Base-by-base conservation (phyloP, 495 filamentous ascomycete genomes). In the Aspergillus avenaceus region DNA sequence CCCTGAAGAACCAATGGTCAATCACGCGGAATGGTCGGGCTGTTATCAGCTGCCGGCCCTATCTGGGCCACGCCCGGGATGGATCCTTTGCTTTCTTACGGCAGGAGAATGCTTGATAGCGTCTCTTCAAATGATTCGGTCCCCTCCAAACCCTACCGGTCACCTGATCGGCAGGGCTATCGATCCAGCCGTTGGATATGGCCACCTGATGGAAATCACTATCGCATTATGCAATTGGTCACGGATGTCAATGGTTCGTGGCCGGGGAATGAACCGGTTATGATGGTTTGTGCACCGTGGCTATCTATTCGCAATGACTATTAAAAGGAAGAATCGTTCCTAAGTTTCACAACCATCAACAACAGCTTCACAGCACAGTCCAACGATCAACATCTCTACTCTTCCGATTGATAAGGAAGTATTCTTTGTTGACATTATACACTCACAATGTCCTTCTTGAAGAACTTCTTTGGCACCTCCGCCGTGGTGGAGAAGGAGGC, bases 391-490 rank as follows among this genome's bases (percentile, higher is more conserved):
- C 32, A 5, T 16, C n/a, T 36, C 3, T 36, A 36, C 13, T 36
- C 4, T 14, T 36, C 32, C 18, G 6, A 8, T 14, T 36, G 18
- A 16, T 14, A 16, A 36, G 18, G 32, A 36, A 36, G 32, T n/a
- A 8, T 13, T 16, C 32, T 36, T 36, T 16, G 13, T 4, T 16
- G n/a, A n/a, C 32, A 9, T 36, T 31, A 13, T 31, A 23, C 8
- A 38, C 19, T 23, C 18, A 29, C 21, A 44, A 44, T 44, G 41
- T 18, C 21, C 9, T 26, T 26, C 25, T 27, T 40, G 8, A 48
- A 34, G 28, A 67, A 62, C 49, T 61, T 59, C 31, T 41, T 69
- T 18, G 64, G 62, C 18, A 36, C 32, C 32, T 36, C 32, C 32
- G 32, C 21, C 26, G 63, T n/a, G 49, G 36, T 7, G 50, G 51